Evolutionary conservation across 495 filamentous ascomycete species (phyloP), one percentile per base, ranked within the genome.

Genomic region (Peziza echinospora): DNA sequence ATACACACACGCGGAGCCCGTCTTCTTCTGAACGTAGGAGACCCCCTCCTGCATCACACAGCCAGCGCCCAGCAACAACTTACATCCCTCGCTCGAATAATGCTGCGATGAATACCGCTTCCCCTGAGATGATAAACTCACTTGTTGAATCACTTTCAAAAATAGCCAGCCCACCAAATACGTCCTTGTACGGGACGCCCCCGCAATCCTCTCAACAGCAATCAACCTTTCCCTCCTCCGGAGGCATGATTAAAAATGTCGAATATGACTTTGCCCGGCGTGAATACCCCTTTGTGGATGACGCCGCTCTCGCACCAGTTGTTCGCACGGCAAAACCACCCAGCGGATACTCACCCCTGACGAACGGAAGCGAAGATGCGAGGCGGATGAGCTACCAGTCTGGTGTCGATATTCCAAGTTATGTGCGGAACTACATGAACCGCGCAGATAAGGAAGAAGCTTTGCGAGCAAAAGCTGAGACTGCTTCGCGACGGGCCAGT

Each of bases 41-140:
- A 11, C 13, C 13, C 3, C 13, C 30, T 2, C 13, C 30, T 13
- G 19, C 30, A 37, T 37, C 19, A 7, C 30, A 37, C 19, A 37
- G 30, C 19, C 30, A 37, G n/a, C n/a, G n/a, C n/a, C n/a, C n/a
- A 37, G 30, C 30, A 13, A 13, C 30, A 3, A 17, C 13, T 13
- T 17, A 37, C 19, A 37, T 2, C 6, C 30, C 3, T 37, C 30
- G 30, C 30, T 37, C 30, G 19, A 37, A 37, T 37, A 37, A 37
- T 37, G 30, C 30, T 17, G 30, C 30, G 3, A 37, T 37, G 30
- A 37, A 17, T 22, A 43, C 83, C 41, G 78, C 82, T 1, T 89
- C 85, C 11, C 84, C 89, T 22, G 85, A 92, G 62, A 81, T 97
- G 43, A 96, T 97, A 50, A 86, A 82, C 44, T 84, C 81, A 30